These are phyloP conservation scores for Syncephalastrum sp. DNA, from an alignment of 371 early-diverging fungal species.

Conservation along the genomic window DNA sequence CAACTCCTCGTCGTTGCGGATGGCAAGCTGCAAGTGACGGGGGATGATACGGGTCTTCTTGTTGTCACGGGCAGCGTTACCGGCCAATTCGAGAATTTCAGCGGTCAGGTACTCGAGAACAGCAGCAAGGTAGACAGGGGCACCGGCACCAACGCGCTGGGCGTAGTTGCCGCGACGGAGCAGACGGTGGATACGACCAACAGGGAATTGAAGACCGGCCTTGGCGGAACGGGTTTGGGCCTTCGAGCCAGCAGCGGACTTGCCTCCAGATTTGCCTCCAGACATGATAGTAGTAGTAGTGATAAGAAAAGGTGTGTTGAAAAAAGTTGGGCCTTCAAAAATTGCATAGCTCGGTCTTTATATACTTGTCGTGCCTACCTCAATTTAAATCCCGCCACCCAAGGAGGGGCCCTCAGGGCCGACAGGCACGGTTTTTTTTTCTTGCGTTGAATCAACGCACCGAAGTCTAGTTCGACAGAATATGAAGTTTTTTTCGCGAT, in stretches of 20 bases:
- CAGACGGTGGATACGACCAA: constrained; percentile 94
- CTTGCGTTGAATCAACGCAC: too few relatives aligned
- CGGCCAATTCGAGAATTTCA: constrained; percentile 95
- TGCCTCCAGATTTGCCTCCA: constrained; percentile 55
- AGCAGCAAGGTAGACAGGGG: constrained; percentile 93
- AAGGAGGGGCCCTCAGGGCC: too few relatives aligned
- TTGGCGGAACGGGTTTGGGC: constrained; percentile 73
- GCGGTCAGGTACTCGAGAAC: constrained; percentile 95
- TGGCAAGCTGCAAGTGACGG: constrained; percentile 88
- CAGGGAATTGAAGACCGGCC: constrained; percentile 95
- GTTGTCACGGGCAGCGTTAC: constrained; percentile 96
- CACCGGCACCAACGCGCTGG: constrained; percentile 91
- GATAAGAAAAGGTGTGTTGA: too few relatives aligned
- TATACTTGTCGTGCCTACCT: too few relatives aligned
- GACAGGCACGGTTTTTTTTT: too few relatives aligned
- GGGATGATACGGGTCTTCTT: constrained; percentile 94
- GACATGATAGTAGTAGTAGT: constrained; percentile 34
- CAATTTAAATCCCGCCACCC: too few relatives aligned
- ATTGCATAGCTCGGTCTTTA: too few relatives aligned
- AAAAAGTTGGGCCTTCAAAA: too few relatives aligned
- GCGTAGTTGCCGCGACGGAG: constrained; percentile 95
- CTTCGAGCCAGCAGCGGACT: constrained; percentile 55
- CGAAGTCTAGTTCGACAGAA: too few relatives aligned
- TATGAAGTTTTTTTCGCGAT: too few relatives aligned
- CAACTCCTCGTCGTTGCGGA: constrained; percentile 95